Percentiles rank a stretch among this genome's conserved stretches.
phyloP scores from a whole-genome alignment of 495 filamentous ascomycete species.

The Trichoderma reesei region DNA sequence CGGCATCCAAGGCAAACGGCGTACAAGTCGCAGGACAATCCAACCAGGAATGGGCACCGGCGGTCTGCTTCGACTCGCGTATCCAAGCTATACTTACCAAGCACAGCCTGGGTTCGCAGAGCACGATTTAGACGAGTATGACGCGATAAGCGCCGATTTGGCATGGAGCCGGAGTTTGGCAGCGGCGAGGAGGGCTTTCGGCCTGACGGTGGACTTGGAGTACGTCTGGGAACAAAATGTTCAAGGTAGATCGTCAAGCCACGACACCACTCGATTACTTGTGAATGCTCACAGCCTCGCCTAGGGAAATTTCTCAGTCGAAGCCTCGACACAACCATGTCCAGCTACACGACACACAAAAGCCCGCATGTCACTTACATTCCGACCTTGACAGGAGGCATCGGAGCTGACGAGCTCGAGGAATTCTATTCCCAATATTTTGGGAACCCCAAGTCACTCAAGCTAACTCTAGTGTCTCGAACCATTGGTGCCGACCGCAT shows the following conservation, averaged over 20 bases:
- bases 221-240: conserved; percentile 48
- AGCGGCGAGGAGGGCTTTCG: conserved; percentile 43
- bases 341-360: conserved; percentile 39
- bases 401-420: conserved; percentile 52
- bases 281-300: not conserved
- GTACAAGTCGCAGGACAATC: conserved; percentile 35
- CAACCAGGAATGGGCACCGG: conserved; percentile 47
- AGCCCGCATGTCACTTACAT: conserved; percentile 44
- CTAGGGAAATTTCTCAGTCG: conserved; percentile 40
- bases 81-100: conserved; percentile 34
- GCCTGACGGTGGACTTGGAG: conserved; percentile 50
- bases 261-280: not conserved
- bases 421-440: conserved; percentile 63
- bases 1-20: conserved; percentile 53
- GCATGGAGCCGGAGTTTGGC: conserved; percentile 42
- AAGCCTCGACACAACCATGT: conserved; percentile 38
- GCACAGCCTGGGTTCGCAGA: conserved; percentile 42
- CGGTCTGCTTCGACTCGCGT: conserved; percentile 23
- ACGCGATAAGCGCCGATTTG: conserved; percentile 34
- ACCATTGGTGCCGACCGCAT: conserved; percentile 40
- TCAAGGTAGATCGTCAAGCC: conserved; percentile 28
- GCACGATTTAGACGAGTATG: conserved; percentile 41
- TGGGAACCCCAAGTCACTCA: conserved; percentile 49
- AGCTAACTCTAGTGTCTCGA: conserved; percentile 53
- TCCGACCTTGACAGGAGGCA: conserved; percentile 49